Evolutionary conservation across 176 grass and related monocot genomes (phyloP).

Genomic region (Luzula sylvatica): DNA sequence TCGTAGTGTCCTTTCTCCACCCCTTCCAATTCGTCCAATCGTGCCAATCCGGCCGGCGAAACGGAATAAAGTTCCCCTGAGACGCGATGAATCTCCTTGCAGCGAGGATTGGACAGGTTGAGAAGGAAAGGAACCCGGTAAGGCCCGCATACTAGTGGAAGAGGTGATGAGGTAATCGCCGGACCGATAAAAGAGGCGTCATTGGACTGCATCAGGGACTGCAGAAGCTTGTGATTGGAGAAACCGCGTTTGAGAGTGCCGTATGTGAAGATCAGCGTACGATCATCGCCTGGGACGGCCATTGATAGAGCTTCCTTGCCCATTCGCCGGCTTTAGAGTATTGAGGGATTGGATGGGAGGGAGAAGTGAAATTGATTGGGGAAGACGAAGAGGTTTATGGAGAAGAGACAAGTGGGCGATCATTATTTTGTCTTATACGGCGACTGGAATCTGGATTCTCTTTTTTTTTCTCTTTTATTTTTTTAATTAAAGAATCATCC

Average conservation of each 20-base stretch:
- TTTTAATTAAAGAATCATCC: too few relatives aligned
- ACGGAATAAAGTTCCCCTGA: slow-evolving; percentile 61
- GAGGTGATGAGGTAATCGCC: slow-evolving; percentile 23
- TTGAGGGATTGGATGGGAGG: neutral
- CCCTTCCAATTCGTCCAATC: slow-evolving; percentile 79
- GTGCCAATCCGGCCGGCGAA: slow-evolving; percentile 30
- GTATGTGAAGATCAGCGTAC: slow-evolving; percentile 80
- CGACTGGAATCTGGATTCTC: too few relatives aligned
- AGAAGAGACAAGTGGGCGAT: too few relatives aligned
- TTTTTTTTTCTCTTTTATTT: too few relatives aligned
- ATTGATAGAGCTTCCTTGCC: neutral
- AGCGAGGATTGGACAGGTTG: slow-evolving; percentile 24
- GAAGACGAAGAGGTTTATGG: too few relatives aligned
- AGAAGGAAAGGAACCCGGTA: slow-evolving; percentile 97
- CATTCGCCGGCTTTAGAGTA: neutral
- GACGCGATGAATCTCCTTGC: slow-evolving; percentile 36
- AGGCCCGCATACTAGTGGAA: slow-evolving; percentile 79
- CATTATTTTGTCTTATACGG: too few relatives aligned
- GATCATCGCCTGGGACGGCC: neutral
- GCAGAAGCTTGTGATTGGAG: slow-evolving; percentile 67
- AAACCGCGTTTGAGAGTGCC: slow-evolving; percentile 84
- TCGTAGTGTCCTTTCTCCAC: slow-evolving; percentile 60
- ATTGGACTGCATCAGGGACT: slow-evolving; percentile 35
- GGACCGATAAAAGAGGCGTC: slow-evolving; percentile 45
- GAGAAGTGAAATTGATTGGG: neutral